Evolutionary conservation across 768 basidiomycete genomes (phyloP), one percentile per base, ranked within the genome.

Genomic region (Ramaria sp.): DNA sequence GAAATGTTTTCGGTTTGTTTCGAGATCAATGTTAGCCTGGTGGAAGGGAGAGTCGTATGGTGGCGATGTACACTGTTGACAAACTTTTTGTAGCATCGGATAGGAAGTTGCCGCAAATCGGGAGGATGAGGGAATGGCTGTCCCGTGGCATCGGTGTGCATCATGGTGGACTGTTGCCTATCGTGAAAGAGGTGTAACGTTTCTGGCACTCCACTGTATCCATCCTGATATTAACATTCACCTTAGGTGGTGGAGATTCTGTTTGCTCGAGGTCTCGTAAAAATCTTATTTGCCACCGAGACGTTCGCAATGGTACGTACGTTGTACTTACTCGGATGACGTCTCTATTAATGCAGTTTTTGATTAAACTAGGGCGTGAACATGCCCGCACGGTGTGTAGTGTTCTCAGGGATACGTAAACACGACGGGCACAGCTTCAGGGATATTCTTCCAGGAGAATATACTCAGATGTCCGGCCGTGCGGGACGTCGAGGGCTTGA

Each of bases 401-500:
- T 97, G 6, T 99, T 97, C 68, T 94, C 96, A 3, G 83, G 79
- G 43, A 94, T 88, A 50, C 78, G 92, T 43, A 99, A 99, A 65
- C 95, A 98, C 64, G 96, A 99, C 60, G 96, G 96, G 4, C 79
- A 82, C 27, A 83, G 71, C 60, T 99, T 99, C 74, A 80, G 96
- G 57, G 89, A 92, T 38, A 83, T 95, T 32, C 68, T 90, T 1
- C 85, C 91, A 24, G 93, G 89, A 38, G 92, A 93, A 69, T 97
- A 97, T 64, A 99, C 95, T 0, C 96, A 99, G 63, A 99, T 99
- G 96, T 94, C 96, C 7, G 96, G 96, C 5, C 85, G 96, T 60
- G 96, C 96, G 15, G 96, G 96, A 22, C 83, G 96, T 32, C 85
- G 96, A 66, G 96, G 96, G 10, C 72, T 99, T 27, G 96, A 99